Base-by-base conservation (phyloP, 768 basidiomycete species). In the Termitomyces sp. region DNA sequence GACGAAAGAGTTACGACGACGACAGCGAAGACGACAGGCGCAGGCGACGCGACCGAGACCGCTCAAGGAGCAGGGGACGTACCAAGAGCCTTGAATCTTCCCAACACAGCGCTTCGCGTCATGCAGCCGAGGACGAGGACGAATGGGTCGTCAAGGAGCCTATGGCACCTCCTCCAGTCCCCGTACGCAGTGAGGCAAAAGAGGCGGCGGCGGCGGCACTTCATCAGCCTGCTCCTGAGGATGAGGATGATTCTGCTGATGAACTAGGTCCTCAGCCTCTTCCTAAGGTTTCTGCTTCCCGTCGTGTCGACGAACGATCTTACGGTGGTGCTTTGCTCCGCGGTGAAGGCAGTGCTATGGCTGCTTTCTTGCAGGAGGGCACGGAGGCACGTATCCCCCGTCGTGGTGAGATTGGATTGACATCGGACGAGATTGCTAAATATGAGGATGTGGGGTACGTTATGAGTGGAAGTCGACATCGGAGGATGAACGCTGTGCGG, bases 341-440 rank as follows among this genome's bases (percentile, higher is more conserved):
- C 5, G 97, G 97, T 53, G 97, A 99, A 80, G 97, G 94, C 51
- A 89, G 88, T 62, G 97, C 97, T 37, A 98, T 99, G 95, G 97
- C 97, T 2, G 93, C 93, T 43, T 99, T 90, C 82, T 82, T 98
- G 55, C 81, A 91, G 68, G 96, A 97, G 2, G 84, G 87, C 61
- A 85, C 88, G 14, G 83, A 90, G 53, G 64, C 80, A 12, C 95
- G 97, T 69, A 99, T 98, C 67, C 97, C 97, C 1, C 93, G 97
- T 62, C 92, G 97, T 80, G 97, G 97, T 74, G 97, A 99, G 75
- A 98, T 99, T 64, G 97, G 97, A 56, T 76, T 99, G 63, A 88
- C 89, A 10, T 86, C 93, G 13, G 86, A 87, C 32, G 84, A 93
- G 71, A 99, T 99, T 63, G 94, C 88, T 6, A 71, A 82, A 68